Percentiles rank a stretch among this genome's conserved stretches.
Evolutionary conservation across 164 flowering plant genomes (phyloP).

Genomic region (Umbilicus rupestris): DNA sequence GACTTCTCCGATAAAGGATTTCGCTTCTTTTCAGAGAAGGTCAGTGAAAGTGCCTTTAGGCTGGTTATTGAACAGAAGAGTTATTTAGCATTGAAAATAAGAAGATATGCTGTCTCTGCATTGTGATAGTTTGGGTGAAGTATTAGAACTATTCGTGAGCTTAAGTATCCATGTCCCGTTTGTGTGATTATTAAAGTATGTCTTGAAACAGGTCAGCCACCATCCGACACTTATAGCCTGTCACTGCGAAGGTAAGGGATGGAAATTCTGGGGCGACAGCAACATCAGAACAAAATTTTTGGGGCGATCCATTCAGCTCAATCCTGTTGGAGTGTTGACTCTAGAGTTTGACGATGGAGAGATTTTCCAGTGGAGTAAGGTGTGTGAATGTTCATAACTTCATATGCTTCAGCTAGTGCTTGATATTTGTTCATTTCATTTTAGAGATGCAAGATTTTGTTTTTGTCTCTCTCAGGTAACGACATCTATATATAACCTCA

Average conservation of each 20-base stretch:
- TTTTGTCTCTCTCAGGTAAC: slow-evolving; percentile 48
- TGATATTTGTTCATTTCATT: neutral
- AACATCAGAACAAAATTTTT: slow-evolving; percentile 75
- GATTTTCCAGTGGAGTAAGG: slow-evolving; percentile 96
- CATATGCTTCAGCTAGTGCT: neutral
- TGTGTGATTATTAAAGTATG: neutral
- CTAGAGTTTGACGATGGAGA: slow-evolving; percentile 96
- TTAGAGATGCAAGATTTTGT: slow-evolving; percentile 2
- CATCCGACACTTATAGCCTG: slow-evolving; percentile 93
- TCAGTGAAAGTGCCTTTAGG: slow-evolving; percentile 14
- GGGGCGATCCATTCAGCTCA: slow-evolving; percentile 93
- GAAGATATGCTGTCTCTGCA: neutral
- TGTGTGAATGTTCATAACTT: slow-evolving; percentile 16
- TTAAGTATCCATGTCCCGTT: neutral
- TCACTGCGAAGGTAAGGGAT: slow-evolving; percentile 95
- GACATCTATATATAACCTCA: slow-evolving; percentile 70
- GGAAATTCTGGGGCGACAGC: slow-evolving; percentile 94
- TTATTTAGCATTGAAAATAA: neutral
- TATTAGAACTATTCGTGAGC: neutral
- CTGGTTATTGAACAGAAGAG: neutral
- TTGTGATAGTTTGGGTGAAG: neutral
- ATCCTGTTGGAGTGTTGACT: slow-evolving; percentile 77
- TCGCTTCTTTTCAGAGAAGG: slow-evolving; percentile 97
- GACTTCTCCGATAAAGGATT: slow-evolving; percentile 90
- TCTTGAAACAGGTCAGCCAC: slow-evolving; percentile 76